A percentile compares a stretch with the other conserved stretches of the same genome.
Evolutionary conservation across 345 rosid genomes (phyloP).

Genomic region (Dipteronia dyeriana): DNA sequence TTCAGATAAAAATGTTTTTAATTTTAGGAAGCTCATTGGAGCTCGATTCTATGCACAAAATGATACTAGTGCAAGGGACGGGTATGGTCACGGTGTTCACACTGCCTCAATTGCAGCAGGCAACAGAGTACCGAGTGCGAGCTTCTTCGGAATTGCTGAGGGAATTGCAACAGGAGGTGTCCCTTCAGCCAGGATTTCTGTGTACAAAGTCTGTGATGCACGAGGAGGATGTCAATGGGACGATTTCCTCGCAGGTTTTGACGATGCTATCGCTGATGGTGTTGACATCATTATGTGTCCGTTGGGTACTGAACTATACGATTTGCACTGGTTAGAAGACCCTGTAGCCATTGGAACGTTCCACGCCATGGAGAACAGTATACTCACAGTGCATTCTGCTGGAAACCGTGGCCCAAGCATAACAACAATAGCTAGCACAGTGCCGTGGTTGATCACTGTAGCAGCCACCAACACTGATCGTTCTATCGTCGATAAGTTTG

Average conservation of each 20-base stretch:
- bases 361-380: slow-evolving; percentile 24
- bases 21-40: slow-evolving; percentile 35
- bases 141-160: slow-evolving; percentile 43
- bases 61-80: not conserved
- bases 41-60: slow-evolving; percentile 13
- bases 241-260: slow-evolving; percentile 36
- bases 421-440: not conserved
- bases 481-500: slow-evolving; percentile 24
- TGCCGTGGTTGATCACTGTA: slow-evolving; percentile 36
- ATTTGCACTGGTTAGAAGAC: no score
- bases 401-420: slow-evolving; percentile 25
- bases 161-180: slow-evolving; percentile 58
- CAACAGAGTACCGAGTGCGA: slow-evolving; percentile 32
- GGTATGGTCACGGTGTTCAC: slow-evolving; percentile 39
- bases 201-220: slow-evolving; percentile 23
- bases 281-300: slow-evolving; percentile 40
- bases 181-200: slow-evolving; percentile 36
- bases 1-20: no score
- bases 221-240: no score
- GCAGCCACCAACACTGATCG: slow-evolving; percentile 40
- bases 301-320: slow-evolving; percentile 6
- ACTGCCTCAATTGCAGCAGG: slow-evolving; percentile 71
- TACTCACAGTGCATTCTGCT: slow-evolving; percentile 25
- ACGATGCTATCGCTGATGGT: slow-evolving; percentile 52
- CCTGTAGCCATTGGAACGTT: slow-evolving; percentile 34